Evolutionary conservation across 306 rosid species (phyloP), one percentile per base, ranked within the genome.

Genomic region (Trichosanthes truncata): DNA sequence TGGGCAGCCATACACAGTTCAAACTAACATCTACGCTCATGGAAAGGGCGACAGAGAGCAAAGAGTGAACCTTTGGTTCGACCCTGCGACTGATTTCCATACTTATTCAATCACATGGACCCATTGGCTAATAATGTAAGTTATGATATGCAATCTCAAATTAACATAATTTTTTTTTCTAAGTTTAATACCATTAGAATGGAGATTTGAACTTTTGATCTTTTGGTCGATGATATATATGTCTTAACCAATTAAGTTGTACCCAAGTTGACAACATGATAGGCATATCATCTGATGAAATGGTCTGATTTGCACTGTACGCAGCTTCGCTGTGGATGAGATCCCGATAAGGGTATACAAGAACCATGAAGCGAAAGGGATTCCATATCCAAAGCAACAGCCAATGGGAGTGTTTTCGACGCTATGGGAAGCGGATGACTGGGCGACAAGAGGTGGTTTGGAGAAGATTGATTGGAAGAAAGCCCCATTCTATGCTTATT

Each of bases 391-490:
- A 5, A 89, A 40, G 76, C 40, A 67, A 62, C 98, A 94, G 29
- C 88, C 98, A 0, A 92, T 94, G 98, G 97, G 96, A 46, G 89
- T 94, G 63, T 94, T 83, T 52, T 92, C 98, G 0, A 92, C 98
- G 10, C 23, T 94, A 43, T 94, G 98, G 98, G 98, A 92, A 82
- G 98, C 97, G 12, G 97, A 92, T 78, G 82, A 94, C 21, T 94
- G 98, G 98, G 98, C 98, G 10, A 94, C 98, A 4, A 91, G 98
- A 79, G 98, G 98, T 9, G 98, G 98, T 3, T 81, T 94, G n/a
- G 98, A 94, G 87, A 94, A 94, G 89, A 94, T 94, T 14, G 80
- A 94, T 80, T 94, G 98, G 98, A 89, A 88, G 78, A 90, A 88
- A 81, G 95, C 98, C 51, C 98, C 98, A 0, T 94, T 94, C 86